Base-by-base conservation (phyloP, 768 basidiomycete species). In the Boletales sp. region DNA sequence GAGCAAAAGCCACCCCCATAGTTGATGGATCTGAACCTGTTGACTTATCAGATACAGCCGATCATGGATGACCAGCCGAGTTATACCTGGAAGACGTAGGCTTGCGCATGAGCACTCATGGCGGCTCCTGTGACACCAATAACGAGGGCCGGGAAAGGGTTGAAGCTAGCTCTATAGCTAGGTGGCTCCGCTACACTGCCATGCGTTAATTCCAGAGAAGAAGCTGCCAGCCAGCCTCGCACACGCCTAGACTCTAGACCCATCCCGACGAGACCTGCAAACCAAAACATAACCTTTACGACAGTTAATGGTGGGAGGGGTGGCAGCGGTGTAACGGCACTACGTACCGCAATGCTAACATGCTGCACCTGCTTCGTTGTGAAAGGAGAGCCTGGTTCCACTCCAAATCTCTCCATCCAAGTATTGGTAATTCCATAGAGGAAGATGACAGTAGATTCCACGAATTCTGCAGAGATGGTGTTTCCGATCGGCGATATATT, bases 361-460 rank as follows among this genome's bases (percentile, higher is more conserved):
- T 97, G 95, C 61, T 98, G 92, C 14, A 96, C 81, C 63, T 96
- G 82, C 67, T 93, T 95, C 21, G 92, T 87, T 2, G 89, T 88
- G 70, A 79, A 95, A 13, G 94, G 89, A 62, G 86, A 85, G 13
- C 89, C 90, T 0, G 87, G 70, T 14, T 78, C 70, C 1, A 85
- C 89, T 4, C 94, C 94, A 57, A 95, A 90, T 37, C 95, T 81
- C 70, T 98, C 95, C 90, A 97, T 92, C 91, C 92, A 98, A 14
- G 88, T 92, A 64, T 98, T 95, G 38, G 91, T 87, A 32, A 81
- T 74, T 8, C 94, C 94, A 63, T 97, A 98, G 0, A 83, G 32
- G 70, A 94, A 94, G 59, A 97, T 94, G 45, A 91, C 77, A 10
- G 74, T 61, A 0, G 85, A 90, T 68, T 93, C 90, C 50, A 84